Evolutionary conservation across 768 basidiomycete genomes (phyloP).

Genomic region (Chalciporus sphaerocephalus): DNA sequence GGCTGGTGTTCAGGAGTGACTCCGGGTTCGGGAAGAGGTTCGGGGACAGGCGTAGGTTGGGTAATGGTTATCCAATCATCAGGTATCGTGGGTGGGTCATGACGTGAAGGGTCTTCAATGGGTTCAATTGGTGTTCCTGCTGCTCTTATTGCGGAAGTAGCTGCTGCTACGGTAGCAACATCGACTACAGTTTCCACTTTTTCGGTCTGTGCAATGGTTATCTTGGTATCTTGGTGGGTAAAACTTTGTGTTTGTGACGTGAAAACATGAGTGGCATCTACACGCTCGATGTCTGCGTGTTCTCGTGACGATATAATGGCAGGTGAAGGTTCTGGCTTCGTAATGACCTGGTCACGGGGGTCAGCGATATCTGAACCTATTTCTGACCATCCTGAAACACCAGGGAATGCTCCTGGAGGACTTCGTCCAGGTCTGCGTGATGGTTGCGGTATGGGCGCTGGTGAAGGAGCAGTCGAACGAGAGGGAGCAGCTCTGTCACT

Average conservation of each 20-base stretch:
- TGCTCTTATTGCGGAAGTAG: background rate
- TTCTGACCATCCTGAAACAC: constrained; percentile 31
- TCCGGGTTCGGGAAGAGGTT: constrained; percentile 4
- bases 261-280: constrained; percentile 10
- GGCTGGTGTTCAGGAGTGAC: constrained; percentile 1
- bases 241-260: constrained; percentile 5
- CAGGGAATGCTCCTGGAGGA: constrained; percentile 28
- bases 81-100: constrained; percentile 17
- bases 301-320: constrained; percentile 26
- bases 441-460: constrained; percentile 11
- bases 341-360: constrained; percentile 13
- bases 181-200: constrained; percentile 1
- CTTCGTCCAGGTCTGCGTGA: constrained; percentile 23
- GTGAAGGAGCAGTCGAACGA: constrained; percentile 19
- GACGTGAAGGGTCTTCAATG: constrained; percentile 16
- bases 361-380: constrained; percentile 25
- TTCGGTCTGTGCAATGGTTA: constrained; percentile 12
- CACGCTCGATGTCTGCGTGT: constrained; percentile 6
- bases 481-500: constrained; percentile 30
- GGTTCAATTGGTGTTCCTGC: constrained; percentile 3
- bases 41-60: constrained; percentile 4
- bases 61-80: constrained; percentile 31
- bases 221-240: constrained; percentile 7
- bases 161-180: background rate
- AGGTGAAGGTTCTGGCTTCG: constrained; percentile 22